phyloP scores from a whole-genome alignment of 306 rosid genomes.

The Prunus campanulata region DNA sequence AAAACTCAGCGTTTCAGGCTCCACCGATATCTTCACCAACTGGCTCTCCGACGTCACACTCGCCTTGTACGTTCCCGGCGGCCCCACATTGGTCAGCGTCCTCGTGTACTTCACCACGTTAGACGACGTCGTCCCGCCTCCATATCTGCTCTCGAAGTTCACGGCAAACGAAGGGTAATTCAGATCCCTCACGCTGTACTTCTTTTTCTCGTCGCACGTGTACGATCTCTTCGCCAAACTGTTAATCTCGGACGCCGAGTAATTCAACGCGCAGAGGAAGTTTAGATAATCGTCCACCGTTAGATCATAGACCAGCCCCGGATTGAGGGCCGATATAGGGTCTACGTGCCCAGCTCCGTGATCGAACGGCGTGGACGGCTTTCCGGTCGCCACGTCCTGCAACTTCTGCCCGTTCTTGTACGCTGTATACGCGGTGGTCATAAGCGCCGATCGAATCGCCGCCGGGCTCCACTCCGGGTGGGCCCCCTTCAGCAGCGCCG shows the following conservation, averaged over 20 bases:
- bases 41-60: conserved; percentile 26
- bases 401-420: conserved; percentile 43
- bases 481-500: conserved; percentile 56
- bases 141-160: conserved; percentile 26
- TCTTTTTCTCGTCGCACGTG: conserved; percentile 42
- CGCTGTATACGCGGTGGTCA: conserved; percentile 70
- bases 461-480: conserved; percentile 88
- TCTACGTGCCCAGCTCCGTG: conserved; percentile 78
- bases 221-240: conserved; percentile 42
- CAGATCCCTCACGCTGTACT: conserved; percentile 48
- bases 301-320: conserved; percentile 78
- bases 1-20: conserved; percentile 58
- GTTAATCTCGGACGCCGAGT: conserved; percentile 33
- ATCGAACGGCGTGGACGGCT: conserved; percentile 66
- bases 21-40: conserved; percentile 44
- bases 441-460: conserved; percentile 67
- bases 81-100: conserved; percentile 66
- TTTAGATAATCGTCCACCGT: conserved; percentile 54
- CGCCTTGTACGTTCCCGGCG: conserved; percentile 47
- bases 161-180: conserved; percentile 77
- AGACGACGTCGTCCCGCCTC: conserved; percentile 19
- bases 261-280: conserved; percentile 68
- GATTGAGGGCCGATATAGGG: conserved; percentile 62
- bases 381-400: conserved; percentile 43
- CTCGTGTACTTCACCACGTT: conserved; percentile 44